Evolutionary conservation across 1,284 basidiomycete species (phyloP).

Genomic region (Ceratobasidium sp.): DNA sequence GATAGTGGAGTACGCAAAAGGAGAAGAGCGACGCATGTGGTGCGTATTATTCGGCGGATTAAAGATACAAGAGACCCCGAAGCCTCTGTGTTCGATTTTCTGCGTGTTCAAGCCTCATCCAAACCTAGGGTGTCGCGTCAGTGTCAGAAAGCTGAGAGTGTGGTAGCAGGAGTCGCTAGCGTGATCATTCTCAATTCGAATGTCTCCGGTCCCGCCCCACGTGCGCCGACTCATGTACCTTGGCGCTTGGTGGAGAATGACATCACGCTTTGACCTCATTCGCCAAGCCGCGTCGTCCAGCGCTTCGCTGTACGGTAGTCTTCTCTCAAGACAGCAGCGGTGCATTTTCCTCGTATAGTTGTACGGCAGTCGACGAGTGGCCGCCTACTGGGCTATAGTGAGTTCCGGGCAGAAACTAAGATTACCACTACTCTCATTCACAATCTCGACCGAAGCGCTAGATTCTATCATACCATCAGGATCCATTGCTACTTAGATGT

Average conservation of each 20-base stretch:
- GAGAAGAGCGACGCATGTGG: not conserved
- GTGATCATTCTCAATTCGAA: no score
- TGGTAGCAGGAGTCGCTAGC: not conserved
- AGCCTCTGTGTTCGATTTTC: slow-evolving; percentile 4
- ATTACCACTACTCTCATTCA: no score
- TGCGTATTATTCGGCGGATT: not conserved
- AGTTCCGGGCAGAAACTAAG: no score
- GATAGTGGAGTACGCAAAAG: not conserved
- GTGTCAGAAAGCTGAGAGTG: not conserved
- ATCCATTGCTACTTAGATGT: no score
- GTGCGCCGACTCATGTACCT: slow-evolving; percentile 2
- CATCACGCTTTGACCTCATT: not conserved
- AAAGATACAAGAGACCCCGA: not conserved
- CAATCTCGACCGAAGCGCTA: slow-evolving; percentile 31
- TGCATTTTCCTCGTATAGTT: slow-evolving; percentile 31
- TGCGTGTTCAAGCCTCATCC: slow-evolving; percentile 10
- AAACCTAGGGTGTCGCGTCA: not conserved
- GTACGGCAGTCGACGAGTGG: no score
- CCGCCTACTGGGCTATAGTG: no score
- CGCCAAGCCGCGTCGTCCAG: not conserved
- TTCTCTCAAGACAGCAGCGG: not conserved
- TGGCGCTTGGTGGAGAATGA: not conserved
- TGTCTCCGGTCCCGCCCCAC: slow-evolving; percentile 9
- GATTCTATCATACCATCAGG: not conserved
- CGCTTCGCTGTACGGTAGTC: not conserved